Percentiles rank a stretch among this genome's conserved stretches.
These are phyloP conservation scores for Petunia secreta DNA, from an alignment of 257 asterid species.

Conservation along the genomic window DNA sequence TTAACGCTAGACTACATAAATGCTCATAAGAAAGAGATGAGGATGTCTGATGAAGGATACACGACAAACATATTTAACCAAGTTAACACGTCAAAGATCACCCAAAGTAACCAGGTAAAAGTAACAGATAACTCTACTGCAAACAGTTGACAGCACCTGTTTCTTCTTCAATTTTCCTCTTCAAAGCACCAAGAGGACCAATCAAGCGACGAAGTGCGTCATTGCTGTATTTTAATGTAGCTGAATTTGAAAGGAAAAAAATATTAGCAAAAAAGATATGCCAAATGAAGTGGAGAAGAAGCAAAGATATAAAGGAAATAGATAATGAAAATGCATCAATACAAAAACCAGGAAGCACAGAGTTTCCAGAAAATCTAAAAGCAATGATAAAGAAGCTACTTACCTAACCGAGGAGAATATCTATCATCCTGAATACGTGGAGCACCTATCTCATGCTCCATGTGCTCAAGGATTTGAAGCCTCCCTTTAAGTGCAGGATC, in stretches of 20 bases:
- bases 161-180: conserved; percentile 94
- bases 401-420: conserved; percentile 78
- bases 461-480: conserved; percentile 81
- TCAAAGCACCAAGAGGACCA: conserved; percentile 95
- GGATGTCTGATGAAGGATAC: no score
- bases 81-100: not conserved
- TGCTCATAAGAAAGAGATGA: not conserved
- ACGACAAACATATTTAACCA: not conserved
- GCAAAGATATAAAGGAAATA: no score
- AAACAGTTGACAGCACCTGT: conserved; percentile 56
- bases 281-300: conserved; percentile 14
- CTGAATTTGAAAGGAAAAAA: conserved; percentile 48
- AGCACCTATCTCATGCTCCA: conserved; percentile 79
- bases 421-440: conserved; percentile 80
- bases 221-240: conserved; percentile 74
- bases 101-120: conserved; percentile 17
- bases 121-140: not conserved
- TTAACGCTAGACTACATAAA: not conserved
- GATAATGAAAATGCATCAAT: not conserved
- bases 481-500: conserved; percentile 84
- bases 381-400: conserved; percentile 27
- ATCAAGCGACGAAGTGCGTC: conserved; percentile 86
- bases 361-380: not conserved
- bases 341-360: conserved; percentile 22
- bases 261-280: conserved; percentile 29